Percentiles rank a stretch among this genome's conserved stretches.
phyloP scores from a whole-genome alignment of 805 yeast genomes.

The Torulaspora gathmanii region DNA sequence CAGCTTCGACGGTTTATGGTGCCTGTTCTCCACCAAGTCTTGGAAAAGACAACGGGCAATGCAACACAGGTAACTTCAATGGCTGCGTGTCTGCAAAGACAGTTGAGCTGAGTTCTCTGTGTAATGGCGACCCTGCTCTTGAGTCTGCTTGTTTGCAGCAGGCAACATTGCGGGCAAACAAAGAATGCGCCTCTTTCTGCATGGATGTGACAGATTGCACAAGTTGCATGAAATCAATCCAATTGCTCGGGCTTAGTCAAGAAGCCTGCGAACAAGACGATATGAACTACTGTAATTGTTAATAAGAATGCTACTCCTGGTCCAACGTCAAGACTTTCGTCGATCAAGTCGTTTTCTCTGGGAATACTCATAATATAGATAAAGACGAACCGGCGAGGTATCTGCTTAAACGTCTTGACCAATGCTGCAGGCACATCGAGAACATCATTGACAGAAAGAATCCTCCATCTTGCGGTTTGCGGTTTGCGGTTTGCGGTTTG shows the following conservation, averaged over 20 bases:
- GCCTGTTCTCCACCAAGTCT: conserved; percentile 8
- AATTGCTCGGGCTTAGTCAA: conserved; percentile 7
- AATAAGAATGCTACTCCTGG: not conserved
- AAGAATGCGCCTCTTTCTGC: conserved; percentile 10
- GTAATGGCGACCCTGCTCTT: conserved; percentile 11
- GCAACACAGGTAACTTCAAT: conserved; percentile 11
- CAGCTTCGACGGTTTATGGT: not conserved
- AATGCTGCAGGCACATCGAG: too few relatives aligned
- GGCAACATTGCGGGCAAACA: conserved; percentile 11
- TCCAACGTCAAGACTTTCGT: too few relatives aligned
- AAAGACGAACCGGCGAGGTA: too few relatives aligned
- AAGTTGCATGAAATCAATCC: conserved; percentile 8
- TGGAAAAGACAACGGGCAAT: conserved; percentile 8
- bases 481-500: too few relatives aligned
- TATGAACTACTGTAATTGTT: conserved; percentile 9
- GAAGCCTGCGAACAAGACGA: conserved; percentile 7
- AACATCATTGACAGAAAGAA: too few relatives aligned
- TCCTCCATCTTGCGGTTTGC: too few relatives aligned
- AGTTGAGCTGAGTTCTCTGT: conserved; percentile 9
- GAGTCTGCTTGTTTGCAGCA: conserved; percentile 11
- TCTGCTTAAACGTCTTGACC: too few relatives aligned
- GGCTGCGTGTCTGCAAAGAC: conserved; percentile 12
- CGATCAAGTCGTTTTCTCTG: too few relatives aligned
- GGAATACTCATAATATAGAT: too few relatives aligned
- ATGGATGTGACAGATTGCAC: conserved; percentile 10